These are phyloP conservation scores for Betula pendula DNA, from an alignment of 306 rosid genomes.

Conservation along the genomic window DNA sequence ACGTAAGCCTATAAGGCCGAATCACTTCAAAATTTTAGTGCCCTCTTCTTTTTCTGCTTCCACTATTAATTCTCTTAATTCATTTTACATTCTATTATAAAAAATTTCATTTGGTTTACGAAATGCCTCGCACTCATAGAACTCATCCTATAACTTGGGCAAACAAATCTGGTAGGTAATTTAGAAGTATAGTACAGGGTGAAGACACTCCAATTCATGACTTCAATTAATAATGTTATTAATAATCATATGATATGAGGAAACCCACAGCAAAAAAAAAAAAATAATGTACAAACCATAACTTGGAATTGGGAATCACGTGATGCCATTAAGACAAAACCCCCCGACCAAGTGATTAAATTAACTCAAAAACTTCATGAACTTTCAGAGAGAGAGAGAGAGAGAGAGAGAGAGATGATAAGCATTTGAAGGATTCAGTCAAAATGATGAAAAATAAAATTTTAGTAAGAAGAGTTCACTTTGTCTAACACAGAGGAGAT, in stretches of 20 bases:
- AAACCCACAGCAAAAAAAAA: not conserved
- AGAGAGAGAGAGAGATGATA: constrained; percentile 14
- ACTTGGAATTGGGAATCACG: constrained; percentile 98
- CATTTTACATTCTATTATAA: too few relatives aligned
- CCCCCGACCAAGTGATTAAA: constrained; percentile 95
- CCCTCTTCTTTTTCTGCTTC: too few relatives aligned
- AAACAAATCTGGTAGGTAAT: not conserved
- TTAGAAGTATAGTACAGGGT: not conserved
- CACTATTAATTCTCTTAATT: too few relatives aligned
- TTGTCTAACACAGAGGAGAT: constrained; percentile 71
- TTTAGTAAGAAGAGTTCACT: not conserved
- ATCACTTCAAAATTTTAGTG: too few relatives aligned
- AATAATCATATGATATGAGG: constrained; percentile 7
- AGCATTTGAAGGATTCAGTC: constrained; percentile 62
- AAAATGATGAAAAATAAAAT: constrained; percentile 40
- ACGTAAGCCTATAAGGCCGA: too few relatives aligned
- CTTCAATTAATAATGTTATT: constrained; percentile 17
- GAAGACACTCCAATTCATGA: constrained; percentile 15
- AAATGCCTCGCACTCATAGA: not conserved
- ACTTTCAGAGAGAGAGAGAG: constrained; percentile 32
- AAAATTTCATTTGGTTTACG: not conserved
- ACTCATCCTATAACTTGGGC: not conserved
- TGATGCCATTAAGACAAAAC: constrained; percentile 93
- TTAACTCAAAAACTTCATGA: constrained; percentile 46
- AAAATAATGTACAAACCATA: constrained; percentile 47